Evolutionary conservation across 345 rosid genomes (phyloP), one percentile per base, ranked within the genome.

Genomic region (Sapria himalayana): DNA sequence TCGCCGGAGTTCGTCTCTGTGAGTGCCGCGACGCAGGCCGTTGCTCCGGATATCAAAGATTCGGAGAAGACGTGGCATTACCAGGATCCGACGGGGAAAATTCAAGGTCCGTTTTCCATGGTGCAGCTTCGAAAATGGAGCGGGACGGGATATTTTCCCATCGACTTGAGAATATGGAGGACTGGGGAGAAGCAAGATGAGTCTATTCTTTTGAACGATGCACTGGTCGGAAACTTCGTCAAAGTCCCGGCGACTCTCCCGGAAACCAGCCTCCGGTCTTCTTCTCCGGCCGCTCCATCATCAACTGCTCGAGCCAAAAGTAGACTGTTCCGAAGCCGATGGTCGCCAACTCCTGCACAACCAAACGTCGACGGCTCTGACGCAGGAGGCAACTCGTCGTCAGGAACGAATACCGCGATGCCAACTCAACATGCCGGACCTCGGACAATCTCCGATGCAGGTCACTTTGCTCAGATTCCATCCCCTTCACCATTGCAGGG

Each of bases 61-160:
- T 48, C 92, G 4, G 93, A 91, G 56, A 91, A 91, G 61, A 67
- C 69, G 7, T 91, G 99, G 99, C 72, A 75, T 62, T 91, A 91
- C 59, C 45, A 61, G 56, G 99, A 91, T 69, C 99, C 99, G 34
- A 64, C 95, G 49, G 94, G 92, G 45, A 91, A 91, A 60, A 59
- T 68, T 23, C 99, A 91, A 58, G 99, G 99, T 19, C 92, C 99
- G 34, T 91, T 91, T 60, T 84, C 99, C 3, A 68, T 84, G 48
- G 78, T 72, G 41, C 96, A 84, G 67, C 76, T 91, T 44, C 81
- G 86, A 45, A 91, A 84, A 63, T 91, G 99, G 99, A 91, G 46
- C 63, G 73, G 61, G 43, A 77, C 84, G 39, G 93, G 96, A 29
- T 84, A 91, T 62, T 91, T 91, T 48, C 99, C 99, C 35, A 29